Percentiles rank a stretch among this genome's conserved stretches.
Conservation (phyloP, 2,329 filamentous ascomycete species). For the Neobulgaria alba region DNA sequence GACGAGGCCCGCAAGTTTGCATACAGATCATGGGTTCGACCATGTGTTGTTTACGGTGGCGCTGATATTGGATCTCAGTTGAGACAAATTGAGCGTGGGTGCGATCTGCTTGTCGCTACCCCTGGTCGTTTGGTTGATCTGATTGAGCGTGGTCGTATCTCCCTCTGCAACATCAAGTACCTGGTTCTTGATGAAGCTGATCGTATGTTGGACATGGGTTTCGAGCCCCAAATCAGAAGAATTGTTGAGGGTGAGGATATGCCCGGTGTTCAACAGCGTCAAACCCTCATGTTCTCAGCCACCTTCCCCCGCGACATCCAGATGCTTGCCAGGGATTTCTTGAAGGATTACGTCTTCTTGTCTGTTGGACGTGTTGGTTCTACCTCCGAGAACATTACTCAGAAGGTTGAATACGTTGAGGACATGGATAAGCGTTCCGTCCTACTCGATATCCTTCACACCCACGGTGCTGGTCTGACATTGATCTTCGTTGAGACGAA, state of each 20-base stretch:
- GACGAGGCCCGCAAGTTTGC: slow-evolving; percentile 97
- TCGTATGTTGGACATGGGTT: slow-evolving; percentile 99
- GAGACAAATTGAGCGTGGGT: slow-evolving; percentile 94
- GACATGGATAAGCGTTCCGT: slow-evolving; percentile 97
- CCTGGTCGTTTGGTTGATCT: slow-evolving; percentile 95
- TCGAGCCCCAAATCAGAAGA: slow-evolving; percentile 97
- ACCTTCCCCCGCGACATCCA: slow-evolving; percentile 99
- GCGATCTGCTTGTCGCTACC: slow-evolving; percentile 93
- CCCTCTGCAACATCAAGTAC: slow-evolving; percentile 97
- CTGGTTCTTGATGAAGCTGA: slow-evolving; percentile 98
- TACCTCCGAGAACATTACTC: slow-evolving; percentile 99
- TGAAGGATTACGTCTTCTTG: slow-evolving; percentile 98
- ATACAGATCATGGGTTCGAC: slow-evolving; percentile 97
- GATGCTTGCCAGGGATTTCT: slow-evolving; percentile 96
- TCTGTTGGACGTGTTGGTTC: slow-evolving; percentile 98
- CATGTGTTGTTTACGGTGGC: slow-evolving; percentile 97
- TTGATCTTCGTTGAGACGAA: slow-evolving; percentile 99
- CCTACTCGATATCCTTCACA: slow-evolving; percentile 93
- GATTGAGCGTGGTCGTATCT: slow-evolving; percentile 97
- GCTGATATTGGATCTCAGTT: slow-evolving; percentile 98
- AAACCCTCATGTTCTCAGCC: slow-evolving; percentile 99
- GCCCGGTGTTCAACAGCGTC: slow-evolving; percentile 72
- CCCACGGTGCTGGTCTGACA: slow-evolving; percentile 79
- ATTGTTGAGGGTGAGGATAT: slow-evolving; percentile 99
- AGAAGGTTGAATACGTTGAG: slow-evolving; percentile 97